phyloP scores from a whole-genome alignment of 176 grass and related monocot species.

The Ananas comosus region DNA sequence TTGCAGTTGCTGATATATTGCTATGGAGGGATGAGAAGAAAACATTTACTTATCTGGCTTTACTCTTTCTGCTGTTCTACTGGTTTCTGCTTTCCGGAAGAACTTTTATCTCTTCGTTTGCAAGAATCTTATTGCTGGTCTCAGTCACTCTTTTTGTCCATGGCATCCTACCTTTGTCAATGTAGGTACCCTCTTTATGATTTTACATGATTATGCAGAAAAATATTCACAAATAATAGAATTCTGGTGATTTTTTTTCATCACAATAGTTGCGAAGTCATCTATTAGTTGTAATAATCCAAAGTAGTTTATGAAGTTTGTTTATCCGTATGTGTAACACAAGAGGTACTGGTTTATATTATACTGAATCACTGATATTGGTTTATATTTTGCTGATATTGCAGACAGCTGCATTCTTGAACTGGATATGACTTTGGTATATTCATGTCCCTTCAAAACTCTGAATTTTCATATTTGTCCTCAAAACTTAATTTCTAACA shows the following conservation, averaged over 20 bases:
- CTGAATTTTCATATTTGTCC: too few relatives aligned
- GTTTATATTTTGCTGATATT: neutral
- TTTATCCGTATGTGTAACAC: neutral
- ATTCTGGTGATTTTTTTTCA: neutral
- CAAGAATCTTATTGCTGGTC: slow-evolving; percentile 69
- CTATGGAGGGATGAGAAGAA: slow-evolving; percentile 97
- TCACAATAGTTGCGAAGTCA: neutral
- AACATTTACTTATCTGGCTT: slow-evolving; percentile 66
- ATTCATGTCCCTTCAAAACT: too few relatives aligned
- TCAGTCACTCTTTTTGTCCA: slow-evolving; percentile 76
- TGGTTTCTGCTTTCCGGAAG: slow-evolving; percentile 87
- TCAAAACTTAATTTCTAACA: too few relatives aligned
- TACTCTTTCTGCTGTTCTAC: slow-evolving; percentile 81
- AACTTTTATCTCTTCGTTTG: slow-evolving; percentile 70
- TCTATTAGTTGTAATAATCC: neutral
- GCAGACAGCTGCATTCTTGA: neutral
- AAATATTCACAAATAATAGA: neutral
- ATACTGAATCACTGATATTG: neutral
- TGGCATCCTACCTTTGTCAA: slow-evolving; percentile 51
- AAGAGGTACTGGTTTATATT: neutral
- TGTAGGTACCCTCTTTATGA: slow-evolving; percentile 32
- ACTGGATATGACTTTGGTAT: neutral
- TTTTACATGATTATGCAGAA: slow-evolving; percentile 1
- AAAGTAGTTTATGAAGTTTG: neutral
- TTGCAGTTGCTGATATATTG: slow-evolving; percentile 85